These are phyloP conservation scores for Colletotrichum limetticola DNA, from an alignment of 2,329 filamentous ascomycete species.

Conservation along the genomic window DNA sequence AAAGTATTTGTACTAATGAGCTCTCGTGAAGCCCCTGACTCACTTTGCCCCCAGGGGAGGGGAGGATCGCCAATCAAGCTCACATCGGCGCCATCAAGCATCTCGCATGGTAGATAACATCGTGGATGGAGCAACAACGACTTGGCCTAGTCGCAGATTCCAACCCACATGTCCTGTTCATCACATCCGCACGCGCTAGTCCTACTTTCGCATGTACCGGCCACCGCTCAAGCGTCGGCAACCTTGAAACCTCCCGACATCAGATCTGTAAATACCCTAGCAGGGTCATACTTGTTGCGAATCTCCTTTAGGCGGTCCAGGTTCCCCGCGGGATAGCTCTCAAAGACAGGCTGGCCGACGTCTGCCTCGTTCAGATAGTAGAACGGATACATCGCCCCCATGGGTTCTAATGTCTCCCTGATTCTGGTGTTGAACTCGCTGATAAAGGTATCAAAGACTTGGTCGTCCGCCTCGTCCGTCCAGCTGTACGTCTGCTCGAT, in stretches of 20 bases:
- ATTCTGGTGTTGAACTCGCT: not conserved
- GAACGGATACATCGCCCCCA: not conserved
- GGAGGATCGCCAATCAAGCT: too few relatives aligned
- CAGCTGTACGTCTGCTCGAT: conserved; percentile 1
- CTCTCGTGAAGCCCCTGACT: too few relatives aligned
- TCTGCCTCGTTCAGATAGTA: conserved; percentile 14
- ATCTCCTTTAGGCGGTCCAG: not conserved
- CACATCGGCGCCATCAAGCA: too few relatives aligned
- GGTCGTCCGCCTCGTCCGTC: not conserved
- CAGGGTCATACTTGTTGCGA: not conserved
- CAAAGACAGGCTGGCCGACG: conserved; percentile 12
- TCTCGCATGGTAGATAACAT: too few relatives aligned
- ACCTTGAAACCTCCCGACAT: not conserved
- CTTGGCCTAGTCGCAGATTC: too few relatives aligned
- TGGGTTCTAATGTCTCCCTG: not conserved
- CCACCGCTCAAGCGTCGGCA: not conserved
- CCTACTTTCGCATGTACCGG: not conserved
- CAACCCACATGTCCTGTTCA: not conserved
- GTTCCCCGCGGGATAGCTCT: conserved; percentile 1
- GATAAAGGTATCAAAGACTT: not conserved
- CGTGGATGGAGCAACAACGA: too few relatives aligned
- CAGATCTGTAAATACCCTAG: not conserved
- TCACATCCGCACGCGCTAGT: not conserved
- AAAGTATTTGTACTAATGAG: too few relatives aligned
- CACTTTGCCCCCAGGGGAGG: too few relatives aligned